Base-by-base conservation (phyloP, 2,329 filamentous ascomycete species). In the Nigrospora oryzae region DNA sequence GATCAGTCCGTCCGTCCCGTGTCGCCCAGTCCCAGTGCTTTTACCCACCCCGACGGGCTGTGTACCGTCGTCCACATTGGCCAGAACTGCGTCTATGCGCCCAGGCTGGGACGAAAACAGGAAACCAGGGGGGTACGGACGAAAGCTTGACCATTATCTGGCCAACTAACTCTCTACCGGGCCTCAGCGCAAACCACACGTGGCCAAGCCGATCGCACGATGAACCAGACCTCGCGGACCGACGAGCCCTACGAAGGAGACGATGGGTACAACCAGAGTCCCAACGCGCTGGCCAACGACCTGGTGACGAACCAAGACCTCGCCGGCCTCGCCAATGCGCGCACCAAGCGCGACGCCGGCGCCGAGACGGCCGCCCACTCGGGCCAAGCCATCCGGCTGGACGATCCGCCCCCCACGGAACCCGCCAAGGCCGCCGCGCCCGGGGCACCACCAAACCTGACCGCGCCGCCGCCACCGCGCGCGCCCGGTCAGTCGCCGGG, bases 261-360 rank as follows among this genome's bases (percentile, higher is more conserved):
- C 46, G 43, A 57, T 8, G 68, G 66, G 45, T 70, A 68, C 55
- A 80, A 80, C 56, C 77, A 81, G 59, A 78, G 64, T 51, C 77
- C 77, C 11, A 66, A 70, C 51, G 62, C 62, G 8, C 61, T 80
- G 40, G 71, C 74, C 31, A 69, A 70, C 50, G 75, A 80, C 54
- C 65, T 74, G 39, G 77, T 74, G n/a, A 80, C 76, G 13, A 71
- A 74, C 48, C 69, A 72, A 46, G 75, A 79, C 52, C 60, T 81
- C 46, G 73, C 75, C 53, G 69, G 71, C 47, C 65, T 75, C 52
- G 71, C 69, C 40, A 79, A 77, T 45, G 45, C 59, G 17, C 56
- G 64, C 23, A 55, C 53, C 36, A 58, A 55, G 43, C 53, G 58
- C 15, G 54, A 53, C 14, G 30, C 45, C 38, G 50, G 36, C 30